Base-by-base conservation (phyloP, 164 flowering plant species). In the Kingdonia uniflora region DNA sequence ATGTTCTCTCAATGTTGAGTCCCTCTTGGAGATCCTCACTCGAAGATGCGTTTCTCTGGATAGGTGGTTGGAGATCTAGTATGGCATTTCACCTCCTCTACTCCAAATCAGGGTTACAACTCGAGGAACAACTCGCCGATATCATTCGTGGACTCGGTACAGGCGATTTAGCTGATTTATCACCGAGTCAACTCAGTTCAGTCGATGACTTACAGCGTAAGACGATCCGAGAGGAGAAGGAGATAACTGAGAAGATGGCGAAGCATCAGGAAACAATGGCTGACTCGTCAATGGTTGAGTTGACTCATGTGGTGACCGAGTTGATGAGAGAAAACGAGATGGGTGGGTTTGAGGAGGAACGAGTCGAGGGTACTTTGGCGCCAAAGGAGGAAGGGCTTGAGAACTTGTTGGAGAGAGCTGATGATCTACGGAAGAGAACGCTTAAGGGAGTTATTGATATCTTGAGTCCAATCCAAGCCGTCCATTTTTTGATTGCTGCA, bases 1-100 rank as follows among this genome's bases (percentile, higher is more conserved):
- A 82, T 52, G 75, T 76, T 12, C 16, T 77, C 1, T 11, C 61
- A 5, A 71, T 82, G 79, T 48, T 82, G 13, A 43, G 78, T 4
- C 92, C 92, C 0, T 2, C 73, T 4, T 87, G 96, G 92, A 56
- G 54, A 5, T 67, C 71, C 53, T 12, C 65, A 0, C 68, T 87
- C 0, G 89, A 87, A 63, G 78, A 76, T 49, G 81, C 92, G 4
- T 79, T 80, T 51, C 69, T 82, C n/a, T 87, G 96, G 96, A 68
- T 84, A 19, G 89, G 87, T 6, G 96, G 89, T 1, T 87, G 87
- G 85, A 55, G 96, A 11, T 92, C 92, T 15, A 74, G 56, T 59
- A 69, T 70, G 74, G 84, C 86, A 5, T 76, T 87, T 50, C 87
- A 82, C 58, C 51, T 87, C 35, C 72, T 84, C 23, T 84, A 81